phyloP scores from a whole-genome alignment of 352 stramenopile species.

The Pythium sp. region DNA sequence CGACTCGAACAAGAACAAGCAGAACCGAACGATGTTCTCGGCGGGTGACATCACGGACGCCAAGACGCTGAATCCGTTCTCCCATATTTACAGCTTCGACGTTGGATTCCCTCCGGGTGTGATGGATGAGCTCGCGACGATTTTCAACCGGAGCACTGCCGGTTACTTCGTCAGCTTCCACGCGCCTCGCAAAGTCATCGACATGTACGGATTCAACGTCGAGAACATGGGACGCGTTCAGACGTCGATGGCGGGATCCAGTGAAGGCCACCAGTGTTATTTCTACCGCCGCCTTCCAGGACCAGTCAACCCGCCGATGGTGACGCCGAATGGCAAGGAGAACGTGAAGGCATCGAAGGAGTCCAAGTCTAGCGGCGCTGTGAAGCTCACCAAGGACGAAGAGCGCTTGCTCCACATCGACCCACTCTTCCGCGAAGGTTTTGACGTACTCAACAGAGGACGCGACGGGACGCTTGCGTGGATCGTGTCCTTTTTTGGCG shows the following conservation, averaged over 20 bases:
- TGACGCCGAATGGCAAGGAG: conserved; percentile 23
- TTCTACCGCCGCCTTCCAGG: conserved; percentile 84
- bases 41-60: conserved; percentile 94
- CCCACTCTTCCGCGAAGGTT: conserved; percentile 74
- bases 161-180: conserved; percentile 97
- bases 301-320: conserved; percentile 8
- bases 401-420: conserved; percentile 50
- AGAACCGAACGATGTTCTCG: conserved; percentile 84
- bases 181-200: conserved; percentile 87
- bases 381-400: conserved; percentile 16
- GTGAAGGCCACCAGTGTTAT: conserved; percentile 96
- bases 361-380: neutral
- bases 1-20: conserved; percentile 57
- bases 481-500: conserved; percentile 70
- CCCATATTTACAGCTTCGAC: conserved; percentile 99
- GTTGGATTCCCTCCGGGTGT: conserved; percentile 96
- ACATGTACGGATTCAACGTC: conserved; percentile 92
- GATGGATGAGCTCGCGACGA: conserved; percentile 90
- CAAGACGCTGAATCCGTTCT: conserved; percentile 95
- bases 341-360: conserved; percentile 21
- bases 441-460: conserved; percentile 74
- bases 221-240: conserved; percentile 86
- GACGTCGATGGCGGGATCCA: conserved; percentile 95
- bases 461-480: conserved; percentile 72
- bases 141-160: conserved; percentile 91